Conservation (phyloP, 2,329 filamentous ascomycete species). For the Cladosporium sp. region DNA sequence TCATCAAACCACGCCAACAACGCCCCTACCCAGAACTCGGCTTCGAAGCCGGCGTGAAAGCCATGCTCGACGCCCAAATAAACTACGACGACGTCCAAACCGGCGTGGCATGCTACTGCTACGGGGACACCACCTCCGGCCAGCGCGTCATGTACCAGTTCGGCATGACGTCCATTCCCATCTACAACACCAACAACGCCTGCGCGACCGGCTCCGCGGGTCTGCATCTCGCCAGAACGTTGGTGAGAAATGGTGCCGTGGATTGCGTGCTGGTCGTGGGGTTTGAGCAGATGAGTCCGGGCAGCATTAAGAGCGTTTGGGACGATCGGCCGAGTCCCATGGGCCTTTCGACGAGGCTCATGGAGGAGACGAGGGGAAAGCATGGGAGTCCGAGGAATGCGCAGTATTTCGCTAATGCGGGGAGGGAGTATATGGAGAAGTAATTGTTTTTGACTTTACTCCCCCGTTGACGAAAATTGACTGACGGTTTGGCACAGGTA, state of each 20-base stretch:
- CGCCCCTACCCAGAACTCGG: slow-evolving; percentile 93
- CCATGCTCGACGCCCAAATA: slow-evolving; percentile 79
- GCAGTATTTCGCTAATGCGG: slow-evolving; percentile 96
- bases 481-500: too few species aligned
- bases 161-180: slow-evolving; percentile 91
- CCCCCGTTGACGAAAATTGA: too few species aligned
- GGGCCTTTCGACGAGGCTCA: slow-evolving; percentile 65
- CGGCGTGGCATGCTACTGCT: slow-evolving; percentile 93
- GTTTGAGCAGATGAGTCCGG: slow-evolving; percentile 97
- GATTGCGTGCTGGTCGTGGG: slow-evolving; percentile 81
- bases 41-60: slow-evolving; percentile 87
- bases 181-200: slow-evolving; percentile 99
- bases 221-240: slow-evolving; percentile 73
- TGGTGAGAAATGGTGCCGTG: slow-evolving; percentile 76
- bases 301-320: slow-evolving; percentile 75
- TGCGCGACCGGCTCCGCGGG: slow-evolving; percentile 92
- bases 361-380: slow-evolving; percentile 27
- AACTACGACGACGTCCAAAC: slow-evolving; percentile 96
- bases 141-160: slow-evolving; percentile 99
- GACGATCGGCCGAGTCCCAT: slow-evolving; percentile 80
- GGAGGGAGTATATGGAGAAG: slow-evolving; percentile 92
- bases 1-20: slow-evolving; percentile 93
- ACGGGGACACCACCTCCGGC: slow-evolving; percentile 90
- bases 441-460: too few species aligned
- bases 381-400: slow-evolving; percentile 24